Percentiles rank a stretch among this genome's conserved stretches.
Evolutionary conservation across 768 basidiomycete species (phyloP).

Genomic region (Hemileccinum impolitum): DNA sequence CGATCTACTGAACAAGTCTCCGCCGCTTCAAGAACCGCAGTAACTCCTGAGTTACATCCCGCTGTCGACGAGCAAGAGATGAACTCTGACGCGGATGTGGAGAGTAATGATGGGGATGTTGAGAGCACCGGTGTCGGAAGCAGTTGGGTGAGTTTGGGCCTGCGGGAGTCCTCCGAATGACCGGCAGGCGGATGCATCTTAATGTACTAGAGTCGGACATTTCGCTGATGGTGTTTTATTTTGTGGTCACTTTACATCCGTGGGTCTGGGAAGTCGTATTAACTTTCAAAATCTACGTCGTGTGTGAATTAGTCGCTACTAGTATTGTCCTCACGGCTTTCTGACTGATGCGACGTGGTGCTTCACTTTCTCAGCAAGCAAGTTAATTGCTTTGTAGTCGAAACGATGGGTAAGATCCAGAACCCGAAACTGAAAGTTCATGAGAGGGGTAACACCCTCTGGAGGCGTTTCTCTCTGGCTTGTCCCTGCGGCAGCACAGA

Average conservation of each 20-base stretch:
- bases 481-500: conserved; percentile 49
- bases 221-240: no score
- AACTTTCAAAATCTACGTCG: neutral
- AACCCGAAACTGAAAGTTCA: neutral
- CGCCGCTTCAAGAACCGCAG: conserved; percentile 11
- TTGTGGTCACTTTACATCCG: no score
- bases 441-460: neutral
- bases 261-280: no score
- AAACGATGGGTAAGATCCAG: conserved; percentile 22
- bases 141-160: conserved; percentile 68
- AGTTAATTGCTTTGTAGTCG: no score
- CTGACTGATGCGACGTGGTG: no score
- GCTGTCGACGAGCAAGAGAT: conserved; percentile 35
- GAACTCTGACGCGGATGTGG: conserved; percentile 65
- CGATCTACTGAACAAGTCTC: conserved; percentile 5
- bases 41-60: conserved; percentile 6
- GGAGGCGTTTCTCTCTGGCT: conserved; percentile 69
- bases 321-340: neutral
- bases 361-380: no score
- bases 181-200: neutral
- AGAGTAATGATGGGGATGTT: conserved; percentile 57
- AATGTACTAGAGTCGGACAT: neutral
- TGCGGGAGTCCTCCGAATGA: conserved; percentile 22
- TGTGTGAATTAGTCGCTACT: conserved; percentile 7
- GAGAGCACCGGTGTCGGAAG: conserved; percentile 48